Conservation (phyloP, 495 filamentous ascomycete genomes). For the Beverwykella pulmonaria region DNA sequence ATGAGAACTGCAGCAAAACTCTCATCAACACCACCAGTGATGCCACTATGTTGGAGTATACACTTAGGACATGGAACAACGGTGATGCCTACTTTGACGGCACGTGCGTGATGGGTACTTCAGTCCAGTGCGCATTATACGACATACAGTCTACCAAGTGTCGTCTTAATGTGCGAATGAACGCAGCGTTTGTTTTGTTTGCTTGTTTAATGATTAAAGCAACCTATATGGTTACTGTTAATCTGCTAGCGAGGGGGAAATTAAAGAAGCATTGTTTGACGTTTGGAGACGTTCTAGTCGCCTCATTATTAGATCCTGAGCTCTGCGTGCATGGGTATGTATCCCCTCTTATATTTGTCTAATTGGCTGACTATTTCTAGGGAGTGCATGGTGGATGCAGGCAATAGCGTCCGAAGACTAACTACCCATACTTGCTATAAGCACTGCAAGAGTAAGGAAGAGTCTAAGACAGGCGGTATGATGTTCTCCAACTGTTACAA, state of each 20-base stretch:
- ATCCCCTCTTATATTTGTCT: too few relatives aligned
- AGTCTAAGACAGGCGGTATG: slow-evolving; percentile 29
- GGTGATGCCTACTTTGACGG: not conserved
- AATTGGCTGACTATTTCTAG: not conserved
- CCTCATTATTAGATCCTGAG: slow-evolving; percentile 29
- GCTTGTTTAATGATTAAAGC: slow-evolving; percentile 27
- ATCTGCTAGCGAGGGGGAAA: slow-evolving; percentile 25
- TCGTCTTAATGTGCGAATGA: slow-evolving; percentile 34
- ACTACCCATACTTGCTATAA: slow-evolving; percentile 32
- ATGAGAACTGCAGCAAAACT: slow-evolving; percentile 20
- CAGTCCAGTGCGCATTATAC: slow-evolving; percentile 5
- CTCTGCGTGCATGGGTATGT: slow-evolving; percentile 30
- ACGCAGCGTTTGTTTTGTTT: slow-evolving; percentile 27
- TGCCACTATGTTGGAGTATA: slow-evolving; percentile 4
- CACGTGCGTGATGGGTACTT: slow-evolving; percentile 7
- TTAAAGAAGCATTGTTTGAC: slow-evolving; percentile 28
- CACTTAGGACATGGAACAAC: not conserved
- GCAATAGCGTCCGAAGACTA: slow-evolving; percentile 15
- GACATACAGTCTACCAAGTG: slow-evolving; percentile 12
- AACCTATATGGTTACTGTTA: slow-evolving; percentile 33
- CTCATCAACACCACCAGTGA: slow-evolving; percentile 19
- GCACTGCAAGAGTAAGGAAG: slow-evolving; percentile 26
- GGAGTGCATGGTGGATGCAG: slow-evolving; percentile 34
- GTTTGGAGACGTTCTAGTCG: slow-evolving; percentile 35
- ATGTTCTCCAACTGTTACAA: not conserved